Conservation (phyloP, 495 filamentous ascomycete genomes). For the Hypoxylon lenormandii region DNA sequence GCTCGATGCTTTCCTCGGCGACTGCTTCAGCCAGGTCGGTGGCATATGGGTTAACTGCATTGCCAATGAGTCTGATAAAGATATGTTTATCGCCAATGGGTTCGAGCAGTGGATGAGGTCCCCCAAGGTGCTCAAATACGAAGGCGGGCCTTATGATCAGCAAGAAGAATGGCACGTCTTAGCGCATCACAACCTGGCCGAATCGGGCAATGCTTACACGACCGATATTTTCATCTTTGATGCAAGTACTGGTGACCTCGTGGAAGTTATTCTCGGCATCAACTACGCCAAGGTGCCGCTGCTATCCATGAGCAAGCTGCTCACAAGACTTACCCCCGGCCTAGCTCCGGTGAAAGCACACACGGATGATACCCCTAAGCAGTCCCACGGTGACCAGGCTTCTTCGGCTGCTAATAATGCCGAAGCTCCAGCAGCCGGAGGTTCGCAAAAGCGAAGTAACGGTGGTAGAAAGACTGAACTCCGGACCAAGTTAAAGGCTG, state of each 20-base stretch:
- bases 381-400: background rate
- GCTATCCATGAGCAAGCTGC: conserved; percentile 52
- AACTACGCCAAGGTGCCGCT: conserved; percentile 54
- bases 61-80: conserved; percentile 50
- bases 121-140: conserved; percentile 43
- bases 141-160: conserved; percentile 26
- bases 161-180: conserved; percentile 33
- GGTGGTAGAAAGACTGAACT: background rate
- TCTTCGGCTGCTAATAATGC: background rate
- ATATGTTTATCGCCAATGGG: conserved; percentile 63
- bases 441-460: background rate
- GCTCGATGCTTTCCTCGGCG: conserved; percentile 33
- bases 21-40: conserved; percentile 62
- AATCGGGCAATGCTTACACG: conserved; percentile 49
- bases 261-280: conserved; percentile 62
- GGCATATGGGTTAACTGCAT: conserved; percentile 66
- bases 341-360: background rate
- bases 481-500: conserved; percentile 19
- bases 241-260: conserved; percentile 49
- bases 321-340: conserved; percentile 19
- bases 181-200: conserved; percentile 6
- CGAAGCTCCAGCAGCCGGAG: background rate
- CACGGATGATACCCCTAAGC: background rate
- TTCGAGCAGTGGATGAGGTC: conserved; percentile 61
- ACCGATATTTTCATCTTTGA: conserved; percentile 66